Evolutionary conservation across 495 filamentous ascomycete genomes (phyloP).

Genomic region (Penicillium cinerascens): DNA sequence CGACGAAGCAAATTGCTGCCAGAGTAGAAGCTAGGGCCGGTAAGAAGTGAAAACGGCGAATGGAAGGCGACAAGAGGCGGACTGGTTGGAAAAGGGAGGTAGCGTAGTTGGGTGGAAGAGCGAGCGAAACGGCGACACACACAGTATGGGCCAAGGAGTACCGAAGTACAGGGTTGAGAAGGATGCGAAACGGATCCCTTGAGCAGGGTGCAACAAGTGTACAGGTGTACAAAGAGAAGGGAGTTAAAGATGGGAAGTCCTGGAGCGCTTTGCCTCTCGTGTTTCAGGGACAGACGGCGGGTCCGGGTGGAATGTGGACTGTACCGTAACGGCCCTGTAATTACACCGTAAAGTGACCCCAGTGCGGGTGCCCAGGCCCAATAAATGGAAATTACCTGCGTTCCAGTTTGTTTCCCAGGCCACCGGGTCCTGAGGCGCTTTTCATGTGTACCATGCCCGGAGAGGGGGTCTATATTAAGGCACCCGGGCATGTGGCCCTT

Average conservation of each 20-base stretch:
- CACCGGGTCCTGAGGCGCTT: not conserved
- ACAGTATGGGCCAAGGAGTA: slow-evolving; percentile 33
- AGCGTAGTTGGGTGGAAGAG: slow-evolving; percentile 22
- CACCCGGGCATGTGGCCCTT: not conserved
- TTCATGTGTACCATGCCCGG: not conserved
- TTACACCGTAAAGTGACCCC: not conserved
- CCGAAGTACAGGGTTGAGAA: slow-evolving; percentile 9
- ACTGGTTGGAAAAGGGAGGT: slow-evolving; percentile 5
- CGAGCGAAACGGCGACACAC: slow-evolving; percentile 38
- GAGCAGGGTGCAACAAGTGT: slow-evolving; percentile 7
- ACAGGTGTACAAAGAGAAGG: slow-evolving; percentile 4
- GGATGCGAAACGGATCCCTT: slow-evolving; percentile 8
- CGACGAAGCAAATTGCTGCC: slow-evolving; percentile 4
- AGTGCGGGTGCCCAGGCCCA: not conserved
- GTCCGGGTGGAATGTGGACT: slow-evolving; percentile 6
- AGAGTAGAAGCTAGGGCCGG: slow-evolving; percentile 2
- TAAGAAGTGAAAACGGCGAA: slow-evolving; percentile 14
- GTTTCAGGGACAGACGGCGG: slow-evolving; percentile 4
- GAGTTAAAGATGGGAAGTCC: slow-evolving; percentile 2
- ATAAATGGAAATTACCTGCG: not conserved
- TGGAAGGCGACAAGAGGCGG: slow-evolving; percentile 6
- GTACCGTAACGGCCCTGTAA: slow-evolving; percentile 3
- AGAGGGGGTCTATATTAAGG: not conserved
- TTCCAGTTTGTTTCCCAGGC: not conserved
- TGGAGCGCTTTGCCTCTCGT: slow-evolving; percentile 4